These are phyloP conservation scores for Penicillium diatomitis DNA, from an alignment of 495 filamentous ascomycete genomes.

Conservation along the genomic window DNA sequence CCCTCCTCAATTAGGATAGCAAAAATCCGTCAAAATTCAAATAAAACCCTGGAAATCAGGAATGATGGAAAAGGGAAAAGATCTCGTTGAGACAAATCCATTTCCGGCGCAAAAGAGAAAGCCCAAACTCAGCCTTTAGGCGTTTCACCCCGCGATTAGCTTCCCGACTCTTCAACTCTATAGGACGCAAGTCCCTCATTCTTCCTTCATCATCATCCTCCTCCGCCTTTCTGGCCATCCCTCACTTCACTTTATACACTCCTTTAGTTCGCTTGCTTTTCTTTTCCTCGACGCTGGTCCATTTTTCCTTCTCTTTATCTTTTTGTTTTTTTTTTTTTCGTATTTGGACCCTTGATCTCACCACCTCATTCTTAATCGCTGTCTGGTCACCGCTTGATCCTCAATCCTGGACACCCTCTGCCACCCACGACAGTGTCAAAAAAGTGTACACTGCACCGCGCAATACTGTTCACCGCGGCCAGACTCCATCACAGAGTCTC, in stretches of 20 bases:
- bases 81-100: too few species aligned
- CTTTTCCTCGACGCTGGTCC: neutral
- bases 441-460: too few species aligned
- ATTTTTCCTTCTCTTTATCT: slow-evolving; percentile 6
- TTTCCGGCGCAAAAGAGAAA: slow-evolving; percentile 2
- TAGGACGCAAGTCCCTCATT: slow-evolving; percentile 10
- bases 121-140: slow-evolving; percentile 14
- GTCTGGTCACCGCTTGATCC: neutral
- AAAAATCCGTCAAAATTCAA: slow-evolving; percentile 1
- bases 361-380: slow-evolving; percentile 1
- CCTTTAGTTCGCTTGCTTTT: slow-evolving; percentile 18
- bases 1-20: too few species aligned
- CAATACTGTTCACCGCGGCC: too few species aligned
- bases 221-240: slow-evolving; percentile 4
- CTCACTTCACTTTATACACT: slow-evolving; percentile 19
- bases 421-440: too few species aligned
- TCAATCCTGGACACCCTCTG: too few species aligned
- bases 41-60: slow-evolving; percentile 8
- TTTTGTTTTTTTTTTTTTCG: slow-evolving; percentile 18
- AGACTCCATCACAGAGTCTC: too few species aligned
- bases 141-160: slow-evolving; percentile 36
- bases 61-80: neutral
- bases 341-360: slow-evolving; percentile 9
- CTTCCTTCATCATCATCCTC: slow-evolving; percentile 1
- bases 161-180: slow-evolving; percentile 19